phyloP scores from a whole-genome alignment of 1,139 yeast species.

The Diutina mesorugosa region DNA sequence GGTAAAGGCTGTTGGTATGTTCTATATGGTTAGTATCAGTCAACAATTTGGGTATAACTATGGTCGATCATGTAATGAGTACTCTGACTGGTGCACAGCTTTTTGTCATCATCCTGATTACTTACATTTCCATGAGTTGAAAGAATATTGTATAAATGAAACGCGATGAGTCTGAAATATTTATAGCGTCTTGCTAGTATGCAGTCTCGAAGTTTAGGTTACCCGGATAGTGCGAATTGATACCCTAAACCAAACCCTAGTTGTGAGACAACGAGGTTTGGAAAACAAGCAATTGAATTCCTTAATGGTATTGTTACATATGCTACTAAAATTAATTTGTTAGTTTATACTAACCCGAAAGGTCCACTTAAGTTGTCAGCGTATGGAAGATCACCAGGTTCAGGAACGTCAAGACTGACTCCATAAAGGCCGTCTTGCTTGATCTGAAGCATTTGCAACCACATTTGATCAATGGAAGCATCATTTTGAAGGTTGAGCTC shows the following conservation, averaged over 20 bases:
- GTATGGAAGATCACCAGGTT: neutral
- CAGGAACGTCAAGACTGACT: neutral
- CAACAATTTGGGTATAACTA: conserved; percentile 2
- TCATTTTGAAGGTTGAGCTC: neutral
- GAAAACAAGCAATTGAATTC: neutral
- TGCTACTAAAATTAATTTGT: neutral
- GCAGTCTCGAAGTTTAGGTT: neutral
- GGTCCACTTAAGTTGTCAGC: neutral
- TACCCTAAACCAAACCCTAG: neutral
- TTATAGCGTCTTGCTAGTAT: neutral
- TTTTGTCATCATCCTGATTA: conserved; percentile 2
- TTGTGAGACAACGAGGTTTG: neutral
- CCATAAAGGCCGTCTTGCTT: conserved; percentile 12
- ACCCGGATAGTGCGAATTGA: neutral
- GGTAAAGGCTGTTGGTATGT: neutral
- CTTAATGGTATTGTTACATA: neutral
- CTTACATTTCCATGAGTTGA: neutral
- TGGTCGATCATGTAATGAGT: conserved; percentile 1
- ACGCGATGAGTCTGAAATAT: neutral
- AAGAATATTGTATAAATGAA: neutral
- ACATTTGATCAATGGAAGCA: conserved; percentile 19
- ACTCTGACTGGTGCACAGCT: conserved; percentile 3
- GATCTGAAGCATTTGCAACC: conserved; percentile 25
- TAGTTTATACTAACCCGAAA: neutral
- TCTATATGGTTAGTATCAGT: neutral